A percentile compares a stretch with the other conserved stretches of the same genome.
Evolutionary conservation across 139 green algal genomes (phyloP).

Genomic region (Coccomyxa sp.): DNA sequence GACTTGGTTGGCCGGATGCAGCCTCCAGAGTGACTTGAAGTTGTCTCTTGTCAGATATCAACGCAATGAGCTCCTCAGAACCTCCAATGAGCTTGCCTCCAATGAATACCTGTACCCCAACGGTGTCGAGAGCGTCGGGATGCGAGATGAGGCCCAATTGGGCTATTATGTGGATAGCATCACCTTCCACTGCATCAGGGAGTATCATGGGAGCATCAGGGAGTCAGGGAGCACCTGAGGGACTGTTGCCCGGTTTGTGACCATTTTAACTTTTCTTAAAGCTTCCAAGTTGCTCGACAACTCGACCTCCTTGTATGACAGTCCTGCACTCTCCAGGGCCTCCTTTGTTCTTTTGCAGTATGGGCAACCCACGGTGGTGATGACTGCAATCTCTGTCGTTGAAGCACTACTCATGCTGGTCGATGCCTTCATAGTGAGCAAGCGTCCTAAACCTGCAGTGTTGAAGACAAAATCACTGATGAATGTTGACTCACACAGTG

Average conservation of each 20-base stretch:
- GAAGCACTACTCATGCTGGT: conserved; percentile 68
- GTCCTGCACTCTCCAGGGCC: conserved; percentile 31
- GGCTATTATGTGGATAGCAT: background rate
- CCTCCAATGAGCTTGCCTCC: conserved; percentile 67
- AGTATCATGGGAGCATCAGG: too few species aligned
- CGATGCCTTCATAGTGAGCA: conserved; percentile 37
- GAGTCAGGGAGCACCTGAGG: conserved; percentile 55
- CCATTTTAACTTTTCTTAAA: conserved; percentile 43
- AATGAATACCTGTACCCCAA: conserved; percentile 66
- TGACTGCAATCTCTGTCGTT: conserved; percentile 50
- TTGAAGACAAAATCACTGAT: too few species aligned
- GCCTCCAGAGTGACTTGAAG: conserved; percentile 30
- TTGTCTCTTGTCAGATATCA: conserved; percentile 29
- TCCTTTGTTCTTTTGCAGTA: conserved; percentile 75
- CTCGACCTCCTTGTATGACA: conserved; percentile 63
- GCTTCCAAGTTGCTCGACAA: conserved; percentile 33
- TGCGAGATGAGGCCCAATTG: background rate
- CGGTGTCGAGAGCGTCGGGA: background rate
- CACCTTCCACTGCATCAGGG: background rate
- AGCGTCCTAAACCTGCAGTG: too few species aligned
- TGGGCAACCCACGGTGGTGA: conserved; percentile 74
- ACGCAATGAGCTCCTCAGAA: conserved; percentile 39
- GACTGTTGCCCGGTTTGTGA: conserved; percentile 67
- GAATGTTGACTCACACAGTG: too few species aligned
- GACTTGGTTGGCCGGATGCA: background rate